Evolutionary conservation across 2,329 filamentous ascomycete species (phyloP), one percentile per base, ranked within the genome.

Genomic region (Mollisiaceae sp.): DNA sequence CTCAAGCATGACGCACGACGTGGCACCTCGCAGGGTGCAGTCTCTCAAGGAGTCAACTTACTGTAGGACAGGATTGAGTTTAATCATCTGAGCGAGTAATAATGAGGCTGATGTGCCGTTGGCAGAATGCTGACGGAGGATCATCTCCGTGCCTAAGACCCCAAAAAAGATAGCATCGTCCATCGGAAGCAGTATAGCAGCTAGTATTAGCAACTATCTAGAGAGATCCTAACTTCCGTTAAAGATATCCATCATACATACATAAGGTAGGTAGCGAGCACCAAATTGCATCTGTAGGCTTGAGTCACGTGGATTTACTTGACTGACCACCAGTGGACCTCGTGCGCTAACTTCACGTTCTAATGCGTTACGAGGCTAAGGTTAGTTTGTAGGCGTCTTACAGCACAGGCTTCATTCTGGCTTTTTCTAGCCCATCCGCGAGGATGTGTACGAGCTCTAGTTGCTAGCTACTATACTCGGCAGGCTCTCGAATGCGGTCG

Each of bases 11-110:
- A 59, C 50, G 24, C 64, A 62, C 20, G 50, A 60, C 11, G 74
- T 68, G n/a, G 70, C 67, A 20, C 72, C 71, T 38, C 74, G 65
- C 1, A 76, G 77, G 41, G 76, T 75, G 15, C 67, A 62, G 54
- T 75, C 72, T 59, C 80, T 80, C 43, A 79, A 69, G 36, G 79
- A 76, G 62, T 80, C 78, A 60, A 82, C 79, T 45, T 78, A 73
- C 18, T 77, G 71, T 11, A 82, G 75, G 11, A 82, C 78, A 14
- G 73, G 68, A 47, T 76, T 79, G 15, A 81, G 68, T 39, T 73
- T 74, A 62, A 80, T 74, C 78, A 80, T 79, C 59, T 81, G 72
- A 8, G 78, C 76, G 8, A 77, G 58, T 11, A 71, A 64, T 18
- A 66, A 67, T 6, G 22, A 41, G 18, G 67, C 65, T 14, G 65